A percentile compares a stretch with the other conserved stretches of the same genome.
These are phyloP conservation scores for Dactylellina cionopaga DNA, from an alignment of 2,329 filamentous ascomycete species.

Conservation along the genomic window DNA sequence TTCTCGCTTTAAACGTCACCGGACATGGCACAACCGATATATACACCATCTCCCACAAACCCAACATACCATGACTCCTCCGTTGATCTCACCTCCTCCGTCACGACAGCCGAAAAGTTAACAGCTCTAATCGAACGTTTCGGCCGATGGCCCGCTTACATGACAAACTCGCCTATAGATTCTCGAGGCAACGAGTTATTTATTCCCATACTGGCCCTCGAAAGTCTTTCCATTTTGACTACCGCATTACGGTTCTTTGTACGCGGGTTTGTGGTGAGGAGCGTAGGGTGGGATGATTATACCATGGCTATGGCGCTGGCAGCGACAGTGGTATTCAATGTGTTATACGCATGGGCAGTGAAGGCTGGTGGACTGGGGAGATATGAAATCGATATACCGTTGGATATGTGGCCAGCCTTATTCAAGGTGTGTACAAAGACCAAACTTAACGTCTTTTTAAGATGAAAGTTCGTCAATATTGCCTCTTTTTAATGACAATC, in stretches of 20 bases:
- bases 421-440: too few species aligned
- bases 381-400: constrained; percentile 11
- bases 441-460: too few species aligned
- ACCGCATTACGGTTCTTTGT: not conserved
- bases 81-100: not conserved
- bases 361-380: constrained; percentile 8
- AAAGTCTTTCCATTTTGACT: not conserved
- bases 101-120: not conserved
- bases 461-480: not conserved
- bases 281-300: constrained; percentile 8
- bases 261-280: not conserved
- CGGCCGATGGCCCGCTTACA: constrained; percentile 4
- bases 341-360: constrained; percentile 5
- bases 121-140: constrained; percentile 6
- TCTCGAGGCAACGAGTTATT: constrained; percentile 11
- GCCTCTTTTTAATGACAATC: not conserved
- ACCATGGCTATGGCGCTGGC: not conserved
- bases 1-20: too few species aligned
- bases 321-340: not conserved
- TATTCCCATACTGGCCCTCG: not conserved
- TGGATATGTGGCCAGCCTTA: constrained; percentile 2
- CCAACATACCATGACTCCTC: not conserved
- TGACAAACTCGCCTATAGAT: not conserved
- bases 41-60: not conserved
- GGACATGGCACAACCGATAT: not conserved